Conservation (phyloP, 208 protist species). For the Leishmania aethiopica region DNA sequence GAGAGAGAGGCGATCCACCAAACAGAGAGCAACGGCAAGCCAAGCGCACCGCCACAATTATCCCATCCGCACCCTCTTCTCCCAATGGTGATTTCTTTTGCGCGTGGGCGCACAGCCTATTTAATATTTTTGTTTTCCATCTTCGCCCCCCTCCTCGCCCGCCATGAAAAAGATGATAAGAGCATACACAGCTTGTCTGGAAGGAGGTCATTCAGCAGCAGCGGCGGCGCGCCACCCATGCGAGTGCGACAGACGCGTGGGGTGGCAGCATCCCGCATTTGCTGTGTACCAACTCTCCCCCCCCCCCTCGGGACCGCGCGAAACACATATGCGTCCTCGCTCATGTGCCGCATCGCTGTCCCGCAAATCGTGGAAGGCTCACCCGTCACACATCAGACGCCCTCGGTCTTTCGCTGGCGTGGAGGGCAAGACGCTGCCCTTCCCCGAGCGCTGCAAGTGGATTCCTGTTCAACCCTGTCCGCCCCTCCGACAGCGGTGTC, state of each 20-base stretch:
- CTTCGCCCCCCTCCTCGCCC: background rate
- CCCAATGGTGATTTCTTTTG: background rate
- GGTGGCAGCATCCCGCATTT: background rate
- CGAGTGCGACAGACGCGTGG: background rate
- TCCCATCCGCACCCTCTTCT: too few relatives aligned
- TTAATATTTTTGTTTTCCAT: background rate
- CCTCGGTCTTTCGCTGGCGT: background rate
- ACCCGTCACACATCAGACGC: background rate
- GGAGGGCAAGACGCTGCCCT: background rate
- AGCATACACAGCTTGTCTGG: background rate
- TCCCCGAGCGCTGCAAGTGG: background rate
- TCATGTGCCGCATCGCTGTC: background rate
- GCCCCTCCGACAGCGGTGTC: slow-evolving; percentile 1
- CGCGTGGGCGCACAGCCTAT: background rate
- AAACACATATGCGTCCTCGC: background rate
- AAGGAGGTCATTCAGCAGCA: background rate
- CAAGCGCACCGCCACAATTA: background rate
- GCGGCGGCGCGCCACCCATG: background rate
- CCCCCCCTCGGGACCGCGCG: background rate
- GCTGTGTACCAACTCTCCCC: background rate
- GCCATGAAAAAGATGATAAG: background rate
- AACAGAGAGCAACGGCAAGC: background rate
- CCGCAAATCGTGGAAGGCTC: background rate
- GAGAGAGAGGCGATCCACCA: background rate
- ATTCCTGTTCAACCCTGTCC: background rate